phyloP scores from a whole-genome alignment of 2,329 filamentous ascomycete genomes.

The Malbranchea zuffiana region DNA sequence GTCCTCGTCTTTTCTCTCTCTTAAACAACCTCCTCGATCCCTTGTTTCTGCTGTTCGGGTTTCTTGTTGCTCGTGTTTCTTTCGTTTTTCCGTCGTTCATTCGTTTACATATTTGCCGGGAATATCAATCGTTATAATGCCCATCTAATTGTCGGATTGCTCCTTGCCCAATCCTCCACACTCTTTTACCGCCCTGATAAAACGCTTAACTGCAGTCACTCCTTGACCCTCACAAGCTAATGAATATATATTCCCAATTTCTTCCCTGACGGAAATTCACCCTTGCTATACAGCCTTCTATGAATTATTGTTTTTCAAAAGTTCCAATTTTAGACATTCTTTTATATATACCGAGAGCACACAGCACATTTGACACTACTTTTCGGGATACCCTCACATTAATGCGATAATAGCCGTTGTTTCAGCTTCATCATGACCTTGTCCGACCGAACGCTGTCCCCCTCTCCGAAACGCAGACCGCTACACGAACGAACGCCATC shows the following conservation, averaged over 20 bases:
- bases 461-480: constrained; percentile 30
- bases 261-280: background rate
- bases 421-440: constrained; percentile 28
- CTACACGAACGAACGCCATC: constrained; percentile 39
- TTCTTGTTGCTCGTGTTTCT: constrained; percentile 7
- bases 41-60: constrained; percentile 4
- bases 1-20: constrained; percentile 2
- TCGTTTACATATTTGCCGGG: constrained; percentile 5
- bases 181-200: constrained; percentile 9
- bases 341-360: too few relatives aligned
- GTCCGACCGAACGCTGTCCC: constrained; percentile 17
- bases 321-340: constrained; percentile 7
- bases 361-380: constrained; percentile 4
- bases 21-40: background rate
- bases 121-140: constrained; percentile 6
- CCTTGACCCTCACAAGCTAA: constrained; percentile 2
- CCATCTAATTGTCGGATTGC: constrained; percentile 5
- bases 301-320: constrained; percentile 1
- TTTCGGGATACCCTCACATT: constrained; percentile 19
- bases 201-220: constrained; percentile 11
- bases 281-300: background rate
- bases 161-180: constrained; percentile 4
- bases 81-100: constrained; percentile 5
- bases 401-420: constrained; percentile 15
- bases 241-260: constrained; percentile 3